Evolutionary conservation across 1,284 basidiomycete genomes (phyloP), one percentile per base, ranked within the genome.

Genomic region (Stygiomarasmius scandens): DNA sequence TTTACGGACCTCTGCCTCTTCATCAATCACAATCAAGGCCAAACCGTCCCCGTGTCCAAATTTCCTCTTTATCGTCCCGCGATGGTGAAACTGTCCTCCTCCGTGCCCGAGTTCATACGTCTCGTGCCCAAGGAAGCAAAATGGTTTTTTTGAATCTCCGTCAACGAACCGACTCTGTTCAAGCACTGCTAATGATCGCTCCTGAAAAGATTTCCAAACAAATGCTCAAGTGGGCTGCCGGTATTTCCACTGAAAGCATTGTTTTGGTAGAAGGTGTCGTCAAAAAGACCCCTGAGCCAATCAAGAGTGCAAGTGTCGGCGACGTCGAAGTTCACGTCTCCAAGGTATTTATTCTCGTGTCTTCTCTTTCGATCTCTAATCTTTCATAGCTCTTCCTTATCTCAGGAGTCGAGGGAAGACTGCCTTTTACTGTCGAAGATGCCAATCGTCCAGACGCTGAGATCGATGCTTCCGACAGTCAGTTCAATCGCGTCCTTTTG

Each of bases 101-200:
- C 64, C 90, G 96, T 65, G 95, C 95, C 19, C 88, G 96, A 61
- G 83, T 99, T 44, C 95, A 98, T 72, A 96, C 92, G 34, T 91
- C 90, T 46, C 89, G 97, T 64, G 90, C 93, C 1, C 93, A 96
- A 72, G 92, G 92, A 72, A 85, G 80, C 77, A 99, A 96, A 79
- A 95, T 98, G 84, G 92, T 93, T 54, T 99, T 99, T 77, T 77
- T 99, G 58, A 89, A 89, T 67, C 82, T 99, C 60, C 91, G 97
- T 58, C 95, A 99, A 73, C 86, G 93, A 65, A 89, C 84, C 38
- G 84, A 93, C 69, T 93, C 96, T 1, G 88, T 99, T 3, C 97
- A 99, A 74, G 95, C 92, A 43, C 79, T 98, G 16, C 78, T 98
- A 49, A 79, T 83, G 43, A 86, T 92, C 48, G 80, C 91, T 36